phyloP scores from a whole-genome alignment of 495 filamentous ascomycete species.

The Extremus antarcticus region DNA sequence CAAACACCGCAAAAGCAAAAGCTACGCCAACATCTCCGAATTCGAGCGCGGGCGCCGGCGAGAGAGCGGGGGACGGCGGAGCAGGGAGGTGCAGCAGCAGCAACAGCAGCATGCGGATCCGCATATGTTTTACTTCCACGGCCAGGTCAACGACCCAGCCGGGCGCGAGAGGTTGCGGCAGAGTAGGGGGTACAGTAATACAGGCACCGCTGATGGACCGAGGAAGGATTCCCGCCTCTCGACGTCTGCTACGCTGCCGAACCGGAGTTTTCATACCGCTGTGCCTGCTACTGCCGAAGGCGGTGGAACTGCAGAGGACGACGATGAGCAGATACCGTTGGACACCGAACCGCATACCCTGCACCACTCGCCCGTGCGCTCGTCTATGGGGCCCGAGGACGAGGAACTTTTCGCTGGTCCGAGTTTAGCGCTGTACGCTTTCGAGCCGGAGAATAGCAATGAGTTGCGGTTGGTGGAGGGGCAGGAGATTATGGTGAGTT shows the following conservation, averaged over 20 bases:
- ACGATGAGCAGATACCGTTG: conserved; percentile 14
- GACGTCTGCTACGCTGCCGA: not conserved
- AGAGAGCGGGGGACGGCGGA: conserved; percentile 10
- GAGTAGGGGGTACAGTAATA: conserved; percentile 9
- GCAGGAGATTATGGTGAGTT: conserved; percentile 92
- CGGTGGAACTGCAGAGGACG: too few relatives aligned
- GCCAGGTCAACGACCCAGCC: conserved; percentile 2
- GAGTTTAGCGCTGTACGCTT: conserved; percentile 75
- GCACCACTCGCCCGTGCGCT: not conserved
- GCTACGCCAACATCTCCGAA: conserved; percentile 14
- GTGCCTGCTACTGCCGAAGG: not conserved
- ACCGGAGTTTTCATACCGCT: not conserved
- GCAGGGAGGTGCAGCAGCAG: not conserved
- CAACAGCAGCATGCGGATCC: not conserved
- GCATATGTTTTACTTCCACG: not conserved
- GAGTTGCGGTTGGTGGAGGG: conserved; percentile 88
- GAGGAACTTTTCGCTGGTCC: conserved; percentile 19
- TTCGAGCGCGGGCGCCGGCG: conserved; percentile 18
- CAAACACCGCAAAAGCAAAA: conserved; percentile 16
- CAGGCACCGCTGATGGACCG: not conserved
- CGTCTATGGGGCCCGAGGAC: conserved; percentile 29
- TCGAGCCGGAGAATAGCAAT: conserved; percentile 89
- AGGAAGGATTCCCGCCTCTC: not conserved
- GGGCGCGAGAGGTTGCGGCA: conserved; percentile 13
- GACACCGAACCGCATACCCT: conserved; percentile 21